These are phyloP conservation scores for Nannochloris sp. DNA, from an alignment of 139 green algal species.

Conservation along the genomic window DNA sequence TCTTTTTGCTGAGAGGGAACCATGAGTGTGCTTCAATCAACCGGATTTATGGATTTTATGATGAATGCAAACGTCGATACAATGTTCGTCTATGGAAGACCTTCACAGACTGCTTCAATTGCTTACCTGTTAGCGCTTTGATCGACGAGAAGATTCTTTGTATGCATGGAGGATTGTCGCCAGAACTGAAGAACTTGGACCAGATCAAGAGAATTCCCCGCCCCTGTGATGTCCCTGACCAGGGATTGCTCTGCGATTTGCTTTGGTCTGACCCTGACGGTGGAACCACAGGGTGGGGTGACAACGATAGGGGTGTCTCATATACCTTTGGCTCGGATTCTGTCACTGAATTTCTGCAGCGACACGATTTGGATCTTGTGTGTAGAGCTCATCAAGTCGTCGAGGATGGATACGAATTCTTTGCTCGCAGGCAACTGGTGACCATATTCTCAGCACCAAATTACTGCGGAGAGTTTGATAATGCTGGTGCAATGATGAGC, in stretches of 20 bases:
- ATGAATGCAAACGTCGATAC: constrained; percentile 99
- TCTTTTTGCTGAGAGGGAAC: constrained; percentile 97
- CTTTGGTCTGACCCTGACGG: constrained; percentile 99
- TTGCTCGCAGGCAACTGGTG: constrained; percentile 96
- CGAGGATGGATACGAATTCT: constrained; percentile 99
- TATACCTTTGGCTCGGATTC: constrained; percentile 97
- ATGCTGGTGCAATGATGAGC: constrained; percentile 99
- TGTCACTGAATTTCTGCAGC: constrained; percentile 92
- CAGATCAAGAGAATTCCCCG: constrained; percentile 96
- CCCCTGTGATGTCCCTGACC: constrained; percentile 95
- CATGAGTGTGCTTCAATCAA: constrained; percentile 98
- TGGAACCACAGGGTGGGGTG: constrained; percentile 86
- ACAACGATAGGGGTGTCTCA: constrained; percentile 97
- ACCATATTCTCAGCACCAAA: constrained; percentile 99
- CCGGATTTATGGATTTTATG: constrained; percentile 99
- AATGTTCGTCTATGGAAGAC: constrained; percentile 98
- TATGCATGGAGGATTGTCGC: constrained; percentile 98
- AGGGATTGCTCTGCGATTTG: constrained; percentile 96
- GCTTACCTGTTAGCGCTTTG: constrained; percentile 91
- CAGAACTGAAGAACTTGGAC: constrained; percentile 94
- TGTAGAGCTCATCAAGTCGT: constrained; percentile 98
- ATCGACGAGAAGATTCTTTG: constrained; percentile 99
- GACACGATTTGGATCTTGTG: constrained; percentile 95
- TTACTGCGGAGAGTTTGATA: constrained; percentile 99
- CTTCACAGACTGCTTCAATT: constrained; percentile 99